Evolutionary conservation across 2,329 filamentous ascomycete genomes (phyloP).

Genomic region (Colletotrichum cereale): DNA sequence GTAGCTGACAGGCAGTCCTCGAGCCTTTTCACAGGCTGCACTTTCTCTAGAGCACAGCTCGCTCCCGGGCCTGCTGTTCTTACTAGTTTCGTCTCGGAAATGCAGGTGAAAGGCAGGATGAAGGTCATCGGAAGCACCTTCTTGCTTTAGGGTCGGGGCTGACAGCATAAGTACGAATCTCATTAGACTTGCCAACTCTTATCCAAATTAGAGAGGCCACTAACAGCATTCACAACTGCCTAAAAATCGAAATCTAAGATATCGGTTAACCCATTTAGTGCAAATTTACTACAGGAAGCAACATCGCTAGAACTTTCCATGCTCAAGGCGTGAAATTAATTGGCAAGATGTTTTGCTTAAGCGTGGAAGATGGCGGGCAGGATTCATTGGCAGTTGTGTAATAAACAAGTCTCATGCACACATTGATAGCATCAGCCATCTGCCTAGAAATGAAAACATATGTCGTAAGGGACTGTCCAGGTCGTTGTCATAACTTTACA

Average conservation of each 20-base stretch:
- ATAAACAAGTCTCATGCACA: too few species aligned
- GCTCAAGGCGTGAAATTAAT: background rate
- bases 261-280: background rate
- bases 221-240: background rate
- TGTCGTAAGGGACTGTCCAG: accelerated
- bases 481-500: background rate
- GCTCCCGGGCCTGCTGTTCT: too few species aligned
- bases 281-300: too few species aligned
- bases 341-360: background rate
- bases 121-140: background rate
- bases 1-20: background rate
- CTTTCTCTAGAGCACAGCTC: background rate
- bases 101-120: too few species aligned
- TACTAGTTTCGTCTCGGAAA: background rate
- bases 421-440: background rate
- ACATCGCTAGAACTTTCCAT: background rate
- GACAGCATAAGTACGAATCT: background rate
- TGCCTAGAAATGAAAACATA: background rate
- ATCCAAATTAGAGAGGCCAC: background rate
- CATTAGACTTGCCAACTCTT: background rate
- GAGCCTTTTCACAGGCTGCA: too few species aligned
- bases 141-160: too few species aligned
- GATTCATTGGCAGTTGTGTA: background rate
- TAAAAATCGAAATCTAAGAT: background rate
- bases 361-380: background rate